These are phyloP conservation scores for Prunus dulcis DNA, from an alignment of 306 rosid genomes.

Conservation along the genomic window DNA sequence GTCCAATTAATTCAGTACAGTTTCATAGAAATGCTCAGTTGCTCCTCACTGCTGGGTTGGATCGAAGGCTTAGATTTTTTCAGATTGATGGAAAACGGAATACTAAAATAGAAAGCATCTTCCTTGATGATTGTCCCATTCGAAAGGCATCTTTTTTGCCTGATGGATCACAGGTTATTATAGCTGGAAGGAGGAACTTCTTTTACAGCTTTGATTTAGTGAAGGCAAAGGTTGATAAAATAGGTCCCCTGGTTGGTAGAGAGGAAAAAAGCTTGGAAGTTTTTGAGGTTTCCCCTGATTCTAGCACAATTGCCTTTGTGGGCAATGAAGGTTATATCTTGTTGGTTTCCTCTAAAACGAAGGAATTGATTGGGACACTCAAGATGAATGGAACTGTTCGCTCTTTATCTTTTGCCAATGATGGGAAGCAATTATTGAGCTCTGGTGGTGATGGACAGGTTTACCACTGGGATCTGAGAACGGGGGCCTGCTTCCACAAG, in stretches of 20 bases:
- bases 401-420: constrained; percentile 70
- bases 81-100: constrained; percentile 89
- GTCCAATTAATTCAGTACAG: constrained; percentile 71
- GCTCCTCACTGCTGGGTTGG: constrained; percentile 79
- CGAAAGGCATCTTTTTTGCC: constrained; percentile 79
- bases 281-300: constrained; percentile 89
- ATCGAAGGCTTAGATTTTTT: constrained; percentile 69
- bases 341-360: constrained; percentile 77
- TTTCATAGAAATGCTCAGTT: constrained; percentile 84
- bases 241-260: constrained; percentile 92
- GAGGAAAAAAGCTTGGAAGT: constrained; percentile 87
- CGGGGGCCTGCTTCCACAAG: constrained; percentile 70
- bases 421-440: constrained; percentile 71
- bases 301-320: constrained; percentile 69
- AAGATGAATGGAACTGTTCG: constrained; percentile 91
- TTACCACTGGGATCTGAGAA: constrained; percentile 93
- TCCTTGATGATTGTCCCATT: constrained; percentile 78
- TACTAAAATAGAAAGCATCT: constrained; percentile 80
- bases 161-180: constrained; percentile 83
- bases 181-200: constrained; percentile 80
- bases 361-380: constrained; percentile 74
- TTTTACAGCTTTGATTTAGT: constrained; percentile 79
- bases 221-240: constrained; percentile 68
- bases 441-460: constrained; percentile 87
- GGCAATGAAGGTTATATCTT: constrained; percentile 95